phyloP scores from a whole-genome alignment of 768 basidiomycete genomes.

The Termitomyces sp. region DNA sequence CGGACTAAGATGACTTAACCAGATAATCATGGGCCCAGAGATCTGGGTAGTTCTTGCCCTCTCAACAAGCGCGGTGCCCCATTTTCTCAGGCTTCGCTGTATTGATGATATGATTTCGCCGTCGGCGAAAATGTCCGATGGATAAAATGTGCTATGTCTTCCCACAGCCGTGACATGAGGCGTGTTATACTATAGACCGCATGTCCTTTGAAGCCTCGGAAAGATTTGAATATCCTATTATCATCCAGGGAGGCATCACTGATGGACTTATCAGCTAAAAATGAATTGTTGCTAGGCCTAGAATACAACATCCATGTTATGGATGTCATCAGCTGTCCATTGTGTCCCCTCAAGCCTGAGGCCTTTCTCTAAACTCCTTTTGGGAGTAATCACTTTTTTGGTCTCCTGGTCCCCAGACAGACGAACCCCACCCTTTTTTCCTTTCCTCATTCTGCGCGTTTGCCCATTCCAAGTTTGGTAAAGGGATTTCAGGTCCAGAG shows the following conservation, averaged over 20 bases:
- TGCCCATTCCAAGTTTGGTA: background rate
- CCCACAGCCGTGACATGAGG: slow-evolving; percentile 7
- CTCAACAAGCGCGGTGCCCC: background rate
- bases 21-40: too few relatives aligned
- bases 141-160: background rate
- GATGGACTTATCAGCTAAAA: background rate
- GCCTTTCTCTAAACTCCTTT: slow-evolving; percentile 2
- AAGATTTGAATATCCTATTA: background rate
- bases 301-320: slow-evolving; percentile 15
- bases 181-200: background rate
- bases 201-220: background rate
- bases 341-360: slow-evolving; percentile 1
- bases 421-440: background rate
- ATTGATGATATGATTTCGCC: background rate
- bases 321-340: background rate
- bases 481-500: slow-evolving; percentile 16
- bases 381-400: background rate
- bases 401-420: background rate
- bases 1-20: background rate
- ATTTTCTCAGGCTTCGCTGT: background rate
- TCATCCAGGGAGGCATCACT: background rate
- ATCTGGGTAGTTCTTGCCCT: background rate
- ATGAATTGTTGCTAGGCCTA: slow-evolving; percentile 1
- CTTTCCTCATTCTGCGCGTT: background rate
- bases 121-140: background rate